Percentiles rank a stretch among this genome's conserved stretches.
Conservation (phyloP, 306 rosid species). For the Herpetospermum pedunculosum region DNA sequence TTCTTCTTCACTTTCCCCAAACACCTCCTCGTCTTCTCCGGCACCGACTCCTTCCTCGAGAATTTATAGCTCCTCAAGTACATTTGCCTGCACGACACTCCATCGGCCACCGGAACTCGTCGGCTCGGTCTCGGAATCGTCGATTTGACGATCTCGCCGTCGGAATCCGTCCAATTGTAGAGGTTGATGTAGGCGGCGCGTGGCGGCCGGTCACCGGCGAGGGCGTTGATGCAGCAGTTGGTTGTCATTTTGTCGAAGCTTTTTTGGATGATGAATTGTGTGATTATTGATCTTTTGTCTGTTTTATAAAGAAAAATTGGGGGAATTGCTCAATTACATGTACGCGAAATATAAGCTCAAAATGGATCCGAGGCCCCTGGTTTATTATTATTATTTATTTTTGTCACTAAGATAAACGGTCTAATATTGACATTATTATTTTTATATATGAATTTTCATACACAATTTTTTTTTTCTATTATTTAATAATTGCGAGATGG, state of each 20-base stretch:
- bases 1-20: slow-evolving; percentile 51
- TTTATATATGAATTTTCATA: too few relatives aligned
- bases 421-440: not conserved
- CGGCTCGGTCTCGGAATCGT: slow-evolving; percentile 31
- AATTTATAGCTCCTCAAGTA: slow-evolving; percentile 73
- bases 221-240: slow-evolving; percentile 49
- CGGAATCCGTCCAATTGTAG: slow-evolving; percentile 83
- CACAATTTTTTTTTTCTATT: too few relatives aligned
- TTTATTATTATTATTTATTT: not conserved
- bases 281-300: not conserved
- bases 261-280: too few relatives aligned
- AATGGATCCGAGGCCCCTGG: not conserved
- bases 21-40: slow-evolving; percentile 61
- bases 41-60: slow-evolving; percentile 57
- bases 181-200: slow-evolving; percentile 69
- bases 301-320: not conserved
- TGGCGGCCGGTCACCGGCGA: slow-evolving; percentile 51
- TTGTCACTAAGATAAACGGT: not conserved
- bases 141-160: slow-evolving; percentile 60
- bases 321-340: not conserved
- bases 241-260: slow-evolving; percentile 37
- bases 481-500: too few relatives aligned
- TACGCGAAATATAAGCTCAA: not conserved
- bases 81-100: slow-evolving; percentile 83
- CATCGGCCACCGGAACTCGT: slow-evolving; percentile 49